These are phyloP conservation scores for Candida coleopterorum DNA, from an alignment of 805 yeast species.

Conservation along the genomic window DNA sequence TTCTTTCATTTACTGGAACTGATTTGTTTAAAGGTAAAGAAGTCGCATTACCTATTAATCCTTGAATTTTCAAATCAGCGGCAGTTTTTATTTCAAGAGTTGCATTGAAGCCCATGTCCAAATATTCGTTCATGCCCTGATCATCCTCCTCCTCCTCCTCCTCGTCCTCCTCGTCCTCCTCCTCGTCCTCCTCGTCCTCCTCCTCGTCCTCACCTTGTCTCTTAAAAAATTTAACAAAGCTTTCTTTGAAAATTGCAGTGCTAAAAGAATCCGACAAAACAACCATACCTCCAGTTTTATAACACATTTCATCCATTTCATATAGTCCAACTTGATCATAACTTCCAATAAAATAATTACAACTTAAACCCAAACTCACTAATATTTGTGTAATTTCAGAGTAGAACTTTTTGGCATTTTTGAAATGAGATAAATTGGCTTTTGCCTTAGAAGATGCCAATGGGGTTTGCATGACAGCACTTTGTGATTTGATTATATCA, in stretches of 20 bases:
- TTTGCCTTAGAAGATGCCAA: slow-evolving; percentile 33
- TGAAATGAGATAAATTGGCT: slow-evolving; percentile 26
- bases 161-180: too few relatives aligned
- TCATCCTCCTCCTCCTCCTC: slow-evolving; percentile 22
- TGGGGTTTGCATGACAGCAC: slow-evolving; percentile 15
- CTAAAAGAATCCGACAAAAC: slow-evolving; percentile 62
- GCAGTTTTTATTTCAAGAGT: slow-evolving; percentile 54
- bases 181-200: too few relatives aligned
- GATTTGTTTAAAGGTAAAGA: slow-evolving; percentile 34
- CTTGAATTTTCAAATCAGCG: slow-evolving; percentile 48
- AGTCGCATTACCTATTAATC: slow-evolving; percentile 60
- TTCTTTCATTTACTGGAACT: slow-evolving; percentile 9
- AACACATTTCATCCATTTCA: slow-evolving; percentile 58
- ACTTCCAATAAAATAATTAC: slow-evolving; percentile 58
- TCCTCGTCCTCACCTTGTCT: slow-evolving; percentile 22
- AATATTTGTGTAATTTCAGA: slow-evolving; percentile 43
- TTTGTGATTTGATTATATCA: slow-evolving; percentile 45
- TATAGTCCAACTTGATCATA: slow-evolving; percentile 66
- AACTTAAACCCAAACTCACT: slow-evolving; percentile 47
- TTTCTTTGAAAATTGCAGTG: slow-evolving; percentile 65
- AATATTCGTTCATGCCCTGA: slow-evolving; percentile 21
- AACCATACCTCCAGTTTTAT: slow-evolving; percentile 58
- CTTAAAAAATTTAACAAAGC: slow-evolving; percentile 49
- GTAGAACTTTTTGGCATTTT: slow-evolving; percentile 43
- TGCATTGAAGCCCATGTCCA: slow-evolving; percentile 55